Evolutionary conservation across 768 basidiomycete genomes (phyloP).

Genomic region (Rubroboletus pulcherrimus): DNA sequence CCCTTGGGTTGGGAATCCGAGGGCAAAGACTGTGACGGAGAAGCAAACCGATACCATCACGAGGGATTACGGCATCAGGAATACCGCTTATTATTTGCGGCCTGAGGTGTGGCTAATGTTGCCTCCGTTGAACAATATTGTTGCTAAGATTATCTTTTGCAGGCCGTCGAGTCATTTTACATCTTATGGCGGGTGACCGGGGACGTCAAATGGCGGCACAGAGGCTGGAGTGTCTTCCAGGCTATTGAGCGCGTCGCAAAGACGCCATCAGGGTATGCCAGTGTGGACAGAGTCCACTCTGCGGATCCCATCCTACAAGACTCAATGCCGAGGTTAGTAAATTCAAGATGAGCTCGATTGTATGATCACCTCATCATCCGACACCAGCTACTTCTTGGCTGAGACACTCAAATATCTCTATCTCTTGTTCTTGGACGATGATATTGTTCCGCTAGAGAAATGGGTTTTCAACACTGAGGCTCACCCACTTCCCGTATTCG

Average conservation of each 20-base stretch:
- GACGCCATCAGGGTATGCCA: constrained; percentile 61
- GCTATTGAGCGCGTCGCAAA: constrained; percentile 59
- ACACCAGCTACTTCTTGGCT: constrained; percentile 47
- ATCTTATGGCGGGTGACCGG: constrained; percentile 69
- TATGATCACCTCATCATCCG: background rate
- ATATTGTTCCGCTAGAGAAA: constrained; percentile 49
- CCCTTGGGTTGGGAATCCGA: constrained; percentile 27
- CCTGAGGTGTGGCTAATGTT: constrained; percentile 54
- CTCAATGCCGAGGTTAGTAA: constrained; percentile 69
- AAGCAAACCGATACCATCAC: constrained; percentile 22
- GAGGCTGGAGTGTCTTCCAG: constrained; percentile 68
- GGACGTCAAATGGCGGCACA: constrained; percentile 62
- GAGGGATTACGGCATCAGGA: constrained; percentile 53
- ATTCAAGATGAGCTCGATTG: background rate
- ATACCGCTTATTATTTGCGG: constrained; percentile 52
- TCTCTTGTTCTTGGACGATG: constrained; percentile 62
- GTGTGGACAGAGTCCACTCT: constrained; percentile 45
- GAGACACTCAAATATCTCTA: constrained; percentile 73
- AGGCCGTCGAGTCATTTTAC: constrained; percentile 75
- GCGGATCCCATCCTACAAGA: constrained; percentile 41
- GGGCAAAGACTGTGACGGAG: constrained; percentile 13
- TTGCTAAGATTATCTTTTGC: constrained; percentile 2
- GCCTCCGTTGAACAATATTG: background rate
- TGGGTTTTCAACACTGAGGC: constrained; percentile 73
- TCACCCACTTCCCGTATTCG: constrained; percentile 71